A percentile compares a stretch with the other conserved stretches of the same genome.
phyloP scores from a whole-genome alignment of 2,329 filamentous ascomycete genomes.

The Fusarium drepaniforme region DNA sequence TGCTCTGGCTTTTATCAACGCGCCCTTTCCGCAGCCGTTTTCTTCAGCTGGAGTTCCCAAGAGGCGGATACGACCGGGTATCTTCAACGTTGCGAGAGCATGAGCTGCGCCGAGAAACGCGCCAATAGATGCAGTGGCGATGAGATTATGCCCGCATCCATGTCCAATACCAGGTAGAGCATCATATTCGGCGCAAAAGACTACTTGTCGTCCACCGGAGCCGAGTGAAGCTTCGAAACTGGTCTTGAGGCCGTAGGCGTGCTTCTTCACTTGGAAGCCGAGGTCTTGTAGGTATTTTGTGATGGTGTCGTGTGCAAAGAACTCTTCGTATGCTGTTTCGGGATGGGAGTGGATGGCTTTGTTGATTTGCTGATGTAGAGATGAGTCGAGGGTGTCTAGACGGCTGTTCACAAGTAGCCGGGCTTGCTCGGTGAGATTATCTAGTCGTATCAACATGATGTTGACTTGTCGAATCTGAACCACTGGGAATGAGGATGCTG shows the following conservation, averaged over 20 bases:
- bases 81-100: slow-evolving; percentile 53
- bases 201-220: slow-evolving; percentile 11
- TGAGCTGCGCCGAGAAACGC: slow-evolving; percentile 59
- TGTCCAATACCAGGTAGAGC: slow-evolving; percentile 29
- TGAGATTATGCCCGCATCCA: slow-evolving; percentile 66
- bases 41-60: slow-evolving; percentile 67
- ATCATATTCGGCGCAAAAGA: slow-evolving; percentile 33
- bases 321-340: slow-evolving; percentile 26
- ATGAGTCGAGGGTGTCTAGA: background rate
- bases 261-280: slow-evolving; percentile 19
- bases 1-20: slow-evolving; percentile 56
- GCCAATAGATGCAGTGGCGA: slow-evolving; percentile 61
- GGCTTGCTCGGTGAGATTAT: background rate
- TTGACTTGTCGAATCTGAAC: background rate
- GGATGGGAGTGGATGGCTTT: slow-evolving; percentile 2
- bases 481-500: background rate
- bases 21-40: slow-evolving; percentile 63
- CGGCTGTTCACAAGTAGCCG: background rate
- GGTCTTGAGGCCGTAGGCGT: slow-evolving; percentile 22
- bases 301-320: slow-evolving; percentile 18
- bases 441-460: background rate
- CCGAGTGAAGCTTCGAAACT: slow-evolving; percentile 28
- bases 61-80: slow-evolving; percentile 46
- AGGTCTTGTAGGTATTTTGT: slow-evolving; percentile 15
- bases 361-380: background rate